Evolutionary conservation across 148 eudicot species (phyloP).

Genomic region (Silene latifolia): DNA sequence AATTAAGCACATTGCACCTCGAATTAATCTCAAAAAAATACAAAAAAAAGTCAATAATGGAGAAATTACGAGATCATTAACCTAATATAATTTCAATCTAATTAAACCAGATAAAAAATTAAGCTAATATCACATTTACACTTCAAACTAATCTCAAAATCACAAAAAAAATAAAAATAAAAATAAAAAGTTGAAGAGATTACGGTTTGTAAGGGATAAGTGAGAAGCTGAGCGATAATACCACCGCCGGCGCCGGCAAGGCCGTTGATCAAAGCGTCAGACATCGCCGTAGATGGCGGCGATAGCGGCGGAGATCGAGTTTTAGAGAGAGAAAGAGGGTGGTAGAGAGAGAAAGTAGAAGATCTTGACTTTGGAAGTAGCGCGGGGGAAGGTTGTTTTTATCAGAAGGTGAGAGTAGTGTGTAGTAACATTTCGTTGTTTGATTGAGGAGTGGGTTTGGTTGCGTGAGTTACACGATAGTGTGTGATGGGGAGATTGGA

Average conservation of each 20-base stretch:
- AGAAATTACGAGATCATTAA: neutral
- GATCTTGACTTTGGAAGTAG: conserved; percentile 5
- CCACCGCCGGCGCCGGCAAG: conserved; percentile 99
- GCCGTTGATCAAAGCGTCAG: conserved; percentile 90
- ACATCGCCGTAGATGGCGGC: conserved; percentile 38
- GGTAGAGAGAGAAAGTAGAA: neutral
- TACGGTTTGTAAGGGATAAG: conserved; percentile 94
- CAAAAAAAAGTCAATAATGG: neutral
- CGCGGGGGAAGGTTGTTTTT: neutral
- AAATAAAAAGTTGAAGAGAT: neutral
- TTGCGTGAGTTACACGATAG: neutral
- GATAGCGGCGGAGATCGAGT: conserved; percentile 38
- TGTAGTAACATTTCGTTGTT: neutral
- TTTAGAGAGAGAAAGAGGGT: neutral
- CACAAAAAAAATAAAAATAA: neutral
- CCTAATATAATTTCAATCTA: too few species aligned
- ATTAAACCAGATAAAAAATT: neutral
- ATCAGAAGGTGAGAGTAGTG: too few species aligned
- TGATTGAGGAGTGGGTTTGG: neutral
- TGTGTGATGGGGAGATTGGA: neutral
- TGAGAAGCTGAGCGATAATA: conserved; percentile 95
- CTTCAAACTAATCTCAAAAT: neutral
- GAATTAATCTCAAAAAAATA: neutral
- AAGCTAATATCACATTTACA: neutral
- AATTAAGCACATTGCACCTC: neutral